Conservation (phyloP, 2,329 filamentous ascomycete species). For the Coleophoma eucalyptorum region DNA sequence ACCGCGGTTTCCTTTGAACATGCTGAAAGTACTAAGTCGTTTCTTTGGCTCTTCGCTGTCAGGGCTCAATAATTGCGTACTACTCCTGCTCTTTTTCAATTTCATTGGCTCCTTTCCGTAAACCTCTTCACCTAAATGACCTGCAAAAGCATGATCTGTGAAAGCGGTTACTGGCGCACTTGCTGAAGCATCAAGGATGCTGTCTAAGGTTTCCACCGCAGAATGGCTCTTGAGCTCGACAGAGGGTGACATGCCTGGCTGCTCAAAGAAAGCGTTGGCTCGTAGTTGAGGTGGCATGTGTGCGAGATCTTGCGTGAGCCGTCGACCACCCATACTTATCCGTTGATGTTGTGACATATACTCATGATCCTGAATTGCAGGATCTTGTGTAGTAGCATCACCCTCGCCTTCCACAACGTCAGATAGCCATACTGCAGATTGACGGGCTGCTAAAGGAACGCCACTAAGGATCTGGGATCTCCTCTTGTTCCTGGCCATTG, state of each 20-base stretch:
- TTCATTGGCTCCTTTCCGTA: constrained; percentile 60
- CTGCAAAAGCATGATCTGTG: constrained; percentile 81
- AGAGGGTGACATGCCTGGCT: constrained; percentile 48
- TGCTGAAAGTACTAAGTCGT: constrained; percentile 42
- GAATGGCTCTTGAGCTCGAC: constrained; percentile 71
- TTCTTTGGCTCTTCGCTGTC: constrained; percentile 33
- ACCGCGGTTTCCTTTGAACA: constrained; percentile 29
- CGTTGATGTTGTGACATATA: constrained; percentile 28
- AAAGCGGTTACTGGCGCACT: constrained; percentile 87
- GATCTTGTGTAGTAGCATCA: constrained; percentile 14
- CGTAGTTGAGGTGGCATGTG: constrained; percentile 78
- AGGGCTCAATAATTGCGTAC: constrained; percentile 21
- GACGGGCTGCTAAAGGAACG: constrained; percentile 45
- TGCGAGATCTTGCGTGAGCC: constrained; percentile 33
- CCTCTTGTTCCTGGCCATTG: constrained; percentile 61
- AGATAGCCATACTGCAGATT: constrained; percentile 32
- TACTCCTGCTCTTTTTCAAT: constrained; percentile 48
- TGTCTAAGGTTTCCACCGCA: constrained; percentile 84
- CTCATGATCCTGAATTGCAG: constrained; percentile 20
- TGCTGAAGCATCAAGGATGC: constrained; percentile 85
- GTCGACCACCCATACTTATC: constrained; percentile 25
- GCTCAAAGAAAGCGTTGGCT: constrained; percentile 88
- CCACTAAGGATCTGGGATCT: constrained; percentile 69
- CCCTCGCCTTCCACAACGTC: constrained; percentile 24
- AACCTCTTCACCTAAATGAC: constrained; percentile 69